These are phyloP conservation scores for Colletotrichum filicis DNA, from an alignment of 2,329 filamentous ascomycete species.

Conservation along the genomic window DNA sequence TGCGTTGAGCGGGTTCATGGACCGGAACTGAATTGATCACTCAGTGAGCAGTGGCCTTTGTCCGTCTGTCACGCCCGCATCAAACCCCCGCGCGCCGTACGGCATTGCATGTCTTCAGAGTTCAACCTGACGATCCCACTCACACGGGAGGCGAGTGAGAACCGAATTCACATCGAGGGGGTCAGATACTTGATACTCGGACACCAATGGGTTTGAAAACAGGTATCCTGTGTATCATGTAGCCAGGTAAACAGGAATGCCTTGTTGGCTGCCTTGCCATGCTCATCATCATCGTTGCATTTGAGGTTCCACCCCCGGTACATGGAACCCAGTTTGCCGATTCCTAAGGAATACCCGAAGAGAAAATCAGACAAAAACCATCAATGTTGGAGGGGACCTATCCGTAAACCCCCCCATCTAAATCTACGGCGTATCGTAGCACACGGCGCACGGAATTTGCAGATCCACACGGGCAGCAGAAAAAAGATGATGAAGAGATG, in stretches of 20 bases:
- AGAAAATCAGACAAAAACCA: not conserved
- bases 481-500: not conserved
- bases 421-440: conserved; percentile 5
- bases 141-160: not conserved
- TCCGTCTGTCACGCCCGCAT: conserved; percentile 25
- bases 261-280: conserved; percentile 23
- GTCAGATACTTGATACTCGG: not conserved
- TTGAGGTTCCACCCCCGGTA: conserved; percentile 22
- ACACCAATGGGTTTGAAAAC: not conserved
- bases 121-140: conserved; percentile 17
- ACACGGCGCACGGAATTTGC: conserved; percentile 7
- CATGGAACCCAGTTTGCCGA: not conserved
- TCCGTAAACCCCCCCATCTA: not conserved
- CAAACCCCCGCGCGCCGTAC: conserved; percentile 1
- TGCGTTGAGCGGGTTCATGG: not conserved
- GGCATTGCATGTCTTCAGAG: conserved; percentile 24
- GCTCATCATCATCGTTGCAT: conserved; percentile 26
- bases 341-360: not conserved
- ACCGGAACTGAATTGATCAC: not conserved
- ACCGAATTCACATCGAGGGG: not conserved
- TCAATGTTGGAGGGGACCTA: not conserved
- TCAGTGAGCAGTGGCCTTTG: conserved; percentile 4
- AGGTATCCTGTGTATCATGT: not conserved
- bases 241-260: conserved; percentile 9
- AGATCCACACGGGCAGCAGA: conserved; percentile 6